These are phyloP conservation scores for Ogataea sp. DNA, from an alignment of 805 yeast genomes.

Conservation along the genomic window DNA sequence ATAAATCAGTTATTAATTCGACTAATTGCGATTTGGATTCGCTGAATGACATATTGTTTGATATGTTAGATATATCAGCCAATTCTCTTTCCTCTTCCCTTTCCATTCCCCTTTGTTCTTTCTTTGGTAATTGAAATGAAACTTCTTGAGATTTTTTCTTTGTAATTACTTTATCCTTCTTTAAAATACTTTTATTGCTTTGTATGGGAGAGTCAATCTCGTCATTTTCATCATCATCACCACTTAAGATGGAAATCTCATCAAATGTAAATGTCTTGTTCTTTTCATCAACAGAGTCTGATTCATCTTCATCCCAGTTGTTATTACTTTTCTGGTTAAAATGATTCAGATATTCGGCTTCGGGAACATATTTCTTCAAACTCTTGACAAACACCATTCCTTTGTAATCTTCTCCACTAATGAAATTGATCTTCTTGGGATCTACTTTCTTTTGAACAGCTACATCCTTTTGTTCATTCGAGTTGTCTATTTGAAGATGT, in stretches of 20 bases:
- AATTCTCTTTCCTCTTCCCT: constrained; percentile 9
- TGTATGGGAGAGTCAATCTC: background rate
- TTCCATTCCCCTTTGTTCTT: background rate
- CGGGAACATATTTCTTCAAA: constrained; percentile 16
- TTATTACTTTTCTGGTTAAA: background rate
- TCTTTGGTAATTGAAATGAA: constrained; percentile 13
- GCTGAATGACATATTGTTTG: constrained; percentile 38
- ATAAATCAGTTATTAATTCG: constrained; percentile 34
- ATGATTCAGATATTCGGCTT: constrained; percentile 9
- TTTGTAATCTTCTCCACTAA: constrained; percentile 23
- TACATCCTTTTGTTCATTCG: too few species aligned
- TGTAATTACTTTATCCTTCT: background rate
- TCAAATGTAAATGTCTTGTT: constrained; percentile 9
- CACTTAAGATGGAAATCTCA: constrained; percentile 13
- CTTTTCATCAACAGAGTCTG: background rate
- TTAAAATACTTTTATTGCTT: background rate
- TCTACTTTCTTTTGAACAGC: too few species aligned
- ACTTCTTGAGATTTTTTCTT: constrained; percentile 9
- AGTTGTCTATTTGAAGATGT: too few species aligned
- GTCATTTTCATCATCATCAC: constrained; percentile 2
- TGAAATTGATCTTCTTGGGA: constrained; percentile 17
- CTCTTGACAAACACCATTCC: constrained; percentile 22
- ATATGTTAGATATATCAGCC: constrained; percentile 30
- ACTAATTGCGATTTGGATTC: constrained; percentile 36
- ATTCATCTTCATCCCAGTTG: background rate